Base-by-base conservation (phyloP, 306 rosid species). In the Biancaea sappan region DNA sequence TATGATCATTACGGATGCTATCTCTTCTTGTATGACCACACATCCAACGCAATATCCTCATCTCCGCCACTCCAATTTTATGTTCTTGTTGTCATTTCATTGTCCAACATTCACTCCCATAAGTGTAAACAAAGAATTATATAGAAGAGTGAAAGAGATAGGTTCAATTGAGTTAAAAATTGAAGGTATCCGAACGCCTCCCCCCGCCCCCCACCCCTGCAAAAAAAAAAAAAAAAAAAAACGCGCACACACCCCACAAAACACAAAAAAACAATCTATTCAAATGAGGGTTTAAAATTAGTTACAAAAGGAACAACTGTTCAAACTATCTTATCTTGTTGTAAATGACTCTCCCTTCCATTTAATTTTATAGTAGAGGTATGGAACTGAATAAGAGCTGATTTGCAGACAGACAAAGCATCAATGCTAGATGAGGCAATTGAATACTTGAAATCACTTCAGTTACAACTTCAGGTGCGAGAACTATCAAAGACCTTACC, bases 401-500 rank as follows among this genome's bases (percentile, higher is more conserved):
- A 56, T 81, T 75, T 84, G 83, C 90, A 93, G 98, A 90, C 98
- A 11, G 98, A 93, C 72, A 93, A 91, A 82, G 98, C 98, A 46
- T 93, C 98, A 5, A 90, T 93, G 97, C 75, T 91, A 60, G 98
- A 93, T 74, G 98, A 93, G 81, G 98, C 98, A 50, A 93, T 93
- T 14, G 97, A 91, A 22, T 93, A 93, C 85, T 77, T 93, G 84
- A 93, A 91, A 83, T 86, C 98, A 37, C 96, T 93, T 82, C 96
- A 93, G 81, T 74, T 93, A 80, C 98, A 93, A 83, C 92, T 93
- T 73, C 98, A 93, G 91, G 98, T 93, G 82, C 57, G 63, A 71
- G 62, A 16, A 14, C 31, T 24, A 21, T 41, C 53, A 3, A 58
- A 28, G 26, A 50, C 61, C 32, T 22, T 28, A 72, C 22, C 63